phyloP scores from a whole-genome alignment of 2,329 filamentous ascomycete species.

The Aspergillus niger region DNA sequence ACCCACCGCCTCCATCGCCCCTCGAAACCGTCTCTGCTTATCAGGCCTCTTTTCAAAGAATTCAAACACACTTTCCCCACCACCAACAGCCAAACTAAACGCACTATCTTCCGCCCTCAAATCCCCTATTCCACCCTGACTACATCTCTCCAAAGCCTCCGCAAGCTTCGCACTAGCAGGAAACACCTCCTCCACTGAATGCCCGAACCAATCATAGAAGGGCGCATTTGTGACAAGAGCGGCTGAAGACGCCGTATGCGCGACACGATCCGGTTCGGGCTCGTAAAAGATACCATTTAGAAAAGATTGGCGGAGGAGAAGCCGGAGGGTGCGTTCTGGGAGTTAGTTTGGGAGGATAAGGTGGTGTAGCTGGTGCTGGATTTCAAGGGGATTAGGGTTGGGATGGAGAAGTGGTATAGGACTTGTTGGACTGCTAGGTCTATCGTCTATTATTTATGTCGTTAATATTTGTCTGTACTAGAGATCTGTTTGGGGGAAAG shows the following conservation, averaged over 20 bases:
- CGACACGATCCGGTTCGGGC: neutral
- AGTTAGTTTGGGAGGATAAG: neutral
- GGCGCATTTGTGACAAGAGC: neutral
- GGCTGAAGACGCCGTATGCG: neutral
- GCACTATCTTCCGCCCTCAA: neutral
- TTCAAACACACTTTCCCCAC: neutral
- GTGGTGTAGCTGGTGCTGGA: neutral
- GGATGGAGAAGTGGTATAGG: neutral
- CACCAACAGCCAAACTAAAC: constrained; percentile 4
- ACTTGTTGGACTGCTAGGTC: neutral
- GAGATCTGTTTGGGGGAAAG: no score
- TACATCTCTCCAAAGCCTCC: neutral
- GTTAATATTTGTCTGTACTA: no score
- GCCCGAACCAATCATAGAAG: neutral
- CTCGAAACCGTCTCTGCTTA: neutral
- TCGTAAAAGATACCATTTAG: neutral
- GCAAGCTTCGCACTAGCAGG: neutral
- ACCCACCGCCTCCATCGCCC: constrained; percentile 6
- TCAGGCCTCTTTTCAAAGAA: constrained; percentile 3
- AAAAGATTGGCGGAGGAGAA: constrained; percentile 1
- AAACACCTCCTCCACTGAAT: neutral
- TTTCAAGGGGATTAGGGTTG: neutral
- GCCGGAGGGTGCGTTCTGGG: neutral
- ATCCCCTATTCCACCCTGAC: neutral
- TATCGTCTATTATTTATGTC: neutral